phyloP scores from a whole-genome alignment of 345 rosid genomes.

The Microcos paniculata region DNA sequence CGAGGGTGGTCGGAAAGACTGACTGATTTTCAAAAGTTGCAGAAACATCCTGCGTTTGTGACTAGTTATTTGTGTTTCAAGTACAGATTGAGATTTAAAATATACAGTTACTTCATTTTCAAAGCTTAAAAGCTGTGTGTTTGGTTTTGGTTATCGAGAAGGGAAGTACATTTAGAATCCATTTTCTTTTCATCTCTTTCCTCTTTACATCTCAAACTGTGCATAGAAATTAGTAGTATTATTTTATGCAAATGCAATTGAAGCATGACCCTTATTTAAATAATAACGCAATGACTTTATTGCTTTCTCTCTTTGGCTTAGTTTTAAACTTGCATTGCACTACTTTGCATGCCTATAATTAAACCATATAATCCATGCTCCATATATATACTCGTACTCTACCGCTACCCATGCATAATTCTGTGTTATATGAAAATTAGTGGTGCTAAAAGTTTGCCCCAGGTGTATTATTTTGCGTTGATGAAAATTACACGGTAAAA shows the following conservation, averaged over 20 bases:
- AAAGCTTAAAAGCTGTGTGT: background rate
- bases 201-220: slow-evolving; percentile 1
- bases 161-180: background rate
- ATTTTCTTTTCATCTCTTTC: background rate
- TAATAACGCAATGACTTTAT: background rate
- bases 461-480: too few species aligned
- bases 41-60: slow-evolving; percentile 10
- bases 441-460: too few species aligned
- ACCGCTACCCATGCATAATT: too few species aligned
- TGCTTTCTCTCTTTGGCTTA: background rate
- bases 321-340: too few species aligned
- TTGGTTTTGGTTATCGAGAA: background rate
- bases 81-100: slow-evolving; percentile 1
- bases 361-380: too few species aligned
- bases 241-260: slow-evolving; percentile 2
- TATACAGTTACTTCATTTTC: background rate
- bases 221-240: background rate
- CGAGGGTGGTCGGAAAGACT: background rate
- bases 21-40: slow-evolving; percentile 13
- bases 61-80: slow-evolving; percentile 14
- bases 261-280: background rate
- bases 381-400: too few species aligned
- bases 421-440: too few species aligned
- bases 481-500: too few species aligned
- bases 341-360: too few species aligned